Evolutionary conservation across 2,329 filamentous ascomycete genomes (phyloP).

Genomic region (Fusarium albosuccineum): DNA sequence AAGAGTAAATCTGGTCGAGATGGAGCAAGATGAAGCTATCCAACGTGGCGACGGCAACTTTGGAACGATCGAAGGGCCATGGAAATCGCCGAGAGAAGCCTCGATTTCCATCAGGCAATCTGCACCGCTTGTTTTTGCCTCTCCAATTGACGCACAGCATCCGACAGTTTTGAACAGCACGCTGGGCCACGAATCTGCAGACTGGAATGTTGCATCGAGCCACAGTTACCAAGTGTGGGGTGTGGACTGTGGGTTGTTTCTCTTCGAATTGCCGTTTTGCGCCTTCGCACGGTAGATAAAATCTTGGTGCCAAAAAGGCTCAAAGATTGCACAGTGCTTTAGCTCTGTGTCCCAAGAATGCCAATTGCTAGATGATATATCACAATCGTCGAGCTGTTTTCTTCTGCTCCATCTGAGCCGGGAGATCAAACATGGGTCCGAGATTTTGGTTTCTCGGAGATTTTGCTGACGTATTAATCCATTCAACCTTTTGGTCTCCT

Average conservation of each 20-base stretch:
- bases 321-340: constrained; percentile 13
- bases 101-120: background rate
- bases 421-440: constrained; percentile 17
- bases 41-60: constrained; percentile 4
- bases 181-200: constrained; percentile 26
- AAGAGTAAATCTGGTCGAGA: background rate
- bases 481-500: background rate
- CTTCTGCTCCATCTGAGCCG: background rate
- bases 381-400: constrained; percentile 2
- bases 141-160: constrained; percentile 16
- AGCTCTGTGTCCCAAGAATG: constrained; percentile 6
- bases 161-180: constrained; percentile 30
- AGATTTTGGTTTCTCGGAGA: constrained; percentile 5
- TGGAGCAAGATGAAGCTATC: constrained; percentile 8
- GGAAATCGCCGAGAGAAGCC: background rate
- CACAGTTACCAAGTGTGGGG: constrained; percentile 20
- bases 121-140: background rate
- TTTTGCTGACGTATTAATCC: constrained; percentile 3
- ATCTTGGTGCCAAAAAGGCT: constrained; percentile 4
- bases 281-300: constrained; percentile 5
- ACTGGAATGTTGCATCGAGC: constrained; percentile 42
- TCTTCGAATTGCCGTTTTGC: background rate
- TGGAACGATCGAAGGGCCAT: background rate
- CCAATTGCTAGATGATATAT: constrained; percentile 7
- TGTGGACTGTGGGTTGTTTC: background rate